Evolutionary conservation across 202 grass and related monocot species (phyloP).

Genomic region (Carex arenaria): DNA sequence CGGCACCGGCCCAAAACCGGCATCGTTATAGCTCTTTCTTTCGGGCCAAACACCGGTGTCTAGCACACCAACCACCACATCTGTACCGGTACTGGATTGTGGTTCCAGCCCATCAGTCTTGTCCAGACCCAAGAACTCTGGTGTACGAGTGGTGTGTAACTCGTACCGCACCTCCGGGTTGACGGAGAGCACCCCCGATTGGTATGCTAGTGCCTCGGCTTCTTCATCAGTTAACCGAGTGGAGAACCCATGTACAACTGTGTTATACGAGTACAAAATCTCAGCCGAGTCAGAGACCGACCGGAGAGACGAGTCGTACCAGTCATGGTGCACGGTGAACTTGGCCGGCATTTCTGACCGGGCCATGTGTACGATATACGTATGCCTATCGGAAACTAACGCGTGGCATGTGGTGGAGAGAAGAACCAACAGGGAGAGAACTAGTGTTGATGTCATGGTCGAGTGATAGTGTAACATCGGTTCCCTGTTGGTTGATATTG

Average conservation of each 20-base stretch:
- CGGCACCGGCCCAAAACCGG: slow-evolving; percentile 40
- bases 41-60: slow-evolving; percentile 84
- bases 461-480: neutral
- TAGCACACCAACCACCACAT: slow-evolving; percentile 74
- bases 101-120: slow-evolving; percentile 30
- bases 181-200: slow-evolving; percentile 45
- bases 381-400: slow-evolving; percentile 19
- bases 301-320: slow-evolving; percentile 70
- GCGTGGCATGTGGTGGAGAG: slow-evolving; percentile 14
- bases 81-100: slow-evolving; percentile 33
- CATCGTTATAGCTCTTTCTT: slow-evolving; percentile 65
- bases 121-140: slow-evolving; percentile 69
- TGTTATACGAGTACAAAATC: slow-evolving; percentile 77
- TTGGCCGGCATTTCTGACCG: slow-evolving; percentile 55
- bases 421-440: slow-evolving; percentile 1
- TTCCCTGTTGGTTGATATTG: neutral
- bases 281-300: slow-evolving; percentile 48
- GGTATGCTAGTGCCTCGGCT: slow-evolving; percentile 35
- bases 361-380: slow-evolving; percentile 88
- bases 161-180: slow-evolving; percentile 59
- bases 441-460: slow-evolving; percentile 11
- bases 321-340: slow-evolving; percentile 55
- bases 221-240: slow-evolving; percentile 53
- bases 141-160: slow-evolving; percentile 85
- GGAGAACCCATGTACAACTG: slow-evolving; percentile 69